Percentiles rank a stretch among this genome's conserved stretches.
Conservation (phyloP, 2,329 filamentous ascomycete species). For the Thielaviopsis musarum region DNA sequence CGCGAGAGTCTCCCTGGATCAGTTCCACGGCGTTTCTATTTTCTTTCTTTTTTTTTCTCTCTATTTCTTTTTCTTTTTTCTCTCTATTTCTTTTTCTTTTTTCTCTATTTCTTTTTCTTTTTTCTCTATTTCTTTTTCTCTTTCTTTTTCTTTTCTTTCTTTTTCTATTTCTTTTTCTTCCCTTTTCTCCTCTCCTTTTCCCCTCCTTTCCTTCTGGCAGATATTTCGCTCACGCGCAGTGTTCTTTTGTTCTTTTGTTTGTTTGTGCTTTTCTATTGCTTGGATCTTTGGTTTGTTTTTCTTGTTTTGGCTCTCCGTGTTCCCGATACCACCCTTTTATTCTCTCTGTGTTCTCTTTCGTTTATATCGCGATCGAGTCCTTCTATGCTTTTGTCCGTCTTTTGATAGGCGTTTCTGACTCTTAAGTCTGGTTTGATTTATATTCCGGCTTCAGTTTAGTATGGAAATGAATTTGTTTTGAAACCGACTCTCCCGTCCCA, state of each 20-base stretch:
- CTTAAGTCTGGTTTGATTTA: too few relatives aligned
- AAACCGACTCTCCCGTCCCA: too few relatives aligned
- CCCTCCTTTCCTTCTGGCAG: constrained; percentile 10
- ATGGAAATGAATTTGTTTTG: too few relatives aligned
- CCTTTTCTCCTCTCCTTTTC: not conserved
- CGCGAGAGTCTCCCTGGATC: too few relatives aligned
- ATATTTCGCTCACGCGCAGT: not conserved
- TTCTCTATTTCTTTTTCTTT: not conserved
- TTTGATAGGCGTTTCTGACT: too few relatives aligned
- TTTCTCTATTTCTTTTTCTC: constrained; percentile 11
- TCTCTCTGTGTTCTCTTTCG: not conserved
- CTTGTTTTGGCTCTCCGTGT: too few relatives aligned
- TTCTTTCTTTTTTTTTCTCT: not conserved
- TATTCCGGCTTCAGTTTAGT: too few relatives aligned
- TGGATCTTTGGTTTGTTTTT: too few relatives aligned
- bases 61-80: not conserved
- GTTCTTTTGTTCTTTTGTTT: not conserved
- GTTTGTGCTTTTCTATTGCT: not conserved
- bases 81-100: not conserved
- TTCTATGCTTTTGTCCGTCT: too few relatives aligned
- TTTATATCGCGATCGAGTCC: not conserved
- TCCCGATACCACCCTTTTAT: too few relatives aligned
- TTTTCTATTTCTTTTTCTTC: not conserved
- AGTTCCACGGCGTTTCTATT: not conserved
- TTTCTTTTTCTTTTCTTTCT: constrained; percentile 10